Conservation (phyloP, 208 protist species). For the Endotrypanum monterogeii region DNA sequence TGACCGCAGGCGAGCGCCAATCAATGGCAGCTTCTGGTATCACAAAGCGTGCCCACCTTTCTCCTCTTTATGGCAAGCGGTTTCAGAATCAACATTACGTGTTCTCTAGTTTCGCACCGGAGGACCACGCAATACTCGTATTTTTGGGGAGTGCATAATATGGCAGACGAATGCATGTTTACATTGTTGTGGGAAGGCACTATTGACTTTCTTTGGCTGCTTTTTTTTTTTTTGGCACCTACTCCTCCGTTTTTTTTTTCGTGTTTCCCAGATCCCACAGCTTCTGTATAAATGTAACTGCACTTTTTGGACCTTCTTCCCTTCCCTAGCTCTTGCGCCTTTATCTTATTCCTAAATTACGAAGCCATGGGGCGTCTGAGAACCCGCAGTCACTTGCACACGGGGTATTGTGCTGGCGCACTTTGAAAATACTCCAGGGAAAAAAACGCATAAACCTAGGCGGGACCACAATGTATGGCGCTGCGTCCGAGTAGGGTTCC, state of each 20-base stretch:
- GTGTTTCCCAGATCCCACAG: no score
- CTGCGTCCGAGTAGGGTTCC: background rate
- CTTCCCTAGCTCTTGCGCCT: background rate
- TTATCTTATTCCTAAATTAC: background rate
- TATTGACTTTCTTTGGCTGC: background rate
- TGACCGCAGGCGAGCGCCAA: background rate
- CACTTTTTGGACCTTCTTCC: no score
- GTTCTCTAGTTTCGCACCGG: constrained; percentile 34
- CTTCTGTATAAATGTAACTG: no score
- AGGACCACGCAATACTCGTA: constrained; percentile 34
- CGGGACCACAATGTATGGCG: background rate
- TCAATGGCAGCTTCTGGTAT: constrained; percentile 1
- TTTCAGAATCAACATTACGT: constrained; percentile 34
- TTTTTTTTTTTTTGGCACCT: no score
- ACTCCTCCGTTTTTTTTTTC: no score
- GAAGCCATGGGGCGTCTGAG: background rate
- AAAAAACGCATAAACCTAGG: background rate
- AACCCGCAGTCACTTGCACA: background rate
- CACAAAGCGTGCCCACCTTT: constrained; percentile 21
- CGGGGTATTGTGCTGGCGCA: background rate
- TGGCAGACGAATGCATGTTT: background rate
- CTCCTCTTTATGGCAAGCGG: constrained; percentile 18
- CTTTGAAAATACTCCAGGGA: background rate
- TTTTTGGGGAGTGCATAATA: constrained; percentile 41
- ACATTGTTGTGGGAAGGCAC: background rate